Conservation (phyloP, 1,284 basidiomycete genomes). For the Melanopsichium pennsylvanicum region DNA sequence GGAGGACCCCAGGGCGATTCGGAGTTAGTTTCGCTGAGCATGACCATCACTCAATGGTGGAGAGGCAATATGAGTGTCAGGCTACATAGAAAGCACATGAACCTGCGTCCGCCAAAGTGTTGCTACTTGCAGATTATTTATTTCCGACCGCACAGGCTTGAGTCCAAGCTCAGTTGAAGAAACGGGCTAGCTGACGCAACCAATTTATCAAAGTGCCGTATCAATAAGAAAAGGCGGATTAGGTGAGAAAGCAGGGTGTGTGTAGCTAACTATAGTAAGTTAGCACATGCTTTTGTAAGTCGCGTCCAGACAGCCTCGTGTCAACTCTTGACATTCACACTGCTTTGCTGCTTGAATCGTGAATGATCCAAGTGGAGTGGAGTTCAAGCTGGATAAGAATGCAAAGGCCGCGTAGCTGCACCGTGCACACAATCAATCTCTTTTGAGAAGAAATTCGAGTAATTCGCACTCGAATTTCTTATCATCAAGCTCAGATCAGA, state of each 20-base stretch:
- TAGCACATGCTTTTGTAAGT: constrained; percentile 21
- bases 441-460: constrained; percentile 15
- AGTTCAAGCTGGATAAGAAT: too few relatives aligned
- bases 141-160: too few relatives aligned
- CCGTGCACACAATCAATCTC: too few relatives aligned
- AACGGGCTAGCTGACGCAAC: too few relatives aligned
- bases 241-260: constrained; percentile 32
- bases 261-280: constrained; percentile 5
- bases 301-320: neutral
- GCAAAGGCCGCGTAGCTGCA: too few relatives aligned
- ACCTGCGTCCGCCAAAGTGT: too few relatives aligned
- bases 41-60: neutral
- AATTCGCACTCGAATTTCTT: neutral
- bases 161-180: too few relatives aligned
- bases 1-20: neutral
- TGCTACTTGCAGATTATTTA: too few relatives aligned
- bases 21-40: neutral
- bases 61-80: too few relatives aligned
- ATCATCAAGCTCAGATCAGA: constrained; percentile 28
- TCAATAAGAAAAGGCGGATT: constrained; percentile 3
- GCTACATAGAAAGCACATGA: too few relatives aligned
- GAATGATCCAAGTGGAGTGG: too few relatives aligned
- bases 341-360: neutral
- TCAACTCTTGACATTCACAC: neutral
- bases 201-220: too few relatives aligned